phyloP scores from a whole-genome alignment of 1,139 yeast genomes.

The Magnusiomyces paraingens region DNA sequence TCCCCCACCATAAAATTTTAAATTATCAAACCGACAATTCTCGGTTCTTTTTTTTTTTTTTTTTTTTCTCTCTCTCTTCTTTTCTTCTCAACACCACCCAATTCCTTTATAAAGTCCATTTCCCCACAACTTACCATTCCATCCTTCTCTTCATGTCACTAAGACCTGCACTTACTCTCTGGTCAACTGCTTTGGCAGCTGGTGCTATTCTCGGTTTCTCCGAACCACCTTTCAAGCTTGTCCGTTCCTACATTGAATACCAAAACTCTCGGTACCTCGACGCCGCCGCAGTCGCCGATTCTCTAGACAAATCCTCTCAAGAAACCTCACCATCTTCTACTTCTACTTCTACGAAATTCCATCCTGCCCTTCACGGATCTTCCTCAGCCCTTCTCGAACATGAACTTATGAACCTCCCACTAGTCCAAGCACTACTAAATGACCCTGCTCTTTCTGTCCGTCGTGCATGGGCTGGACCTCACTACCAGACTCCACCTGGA shows the following conservation, averaged over 20 bases:
- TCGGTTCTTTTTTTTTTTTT: neutral
- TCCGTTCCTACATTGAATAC: conserved; percentile 2
- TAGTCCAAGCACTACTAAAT: conserved; percentile 7
- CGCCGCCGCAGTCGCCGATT: neutral
- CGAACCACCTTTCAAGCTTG: neutral
- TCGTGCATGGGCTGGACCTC: conserved; percentile 12
- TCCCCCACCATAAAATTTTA: too few relatives aligned
- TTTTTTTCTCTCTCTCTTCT: neutral
- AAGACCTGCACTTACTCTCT: neutral
- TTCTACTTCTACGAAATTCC: neutral
- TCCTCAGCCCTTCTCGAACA: conserved; percentile 7
- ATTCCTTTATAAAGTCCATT: neutral
- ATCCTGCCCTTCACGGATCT: conserved; percentile 1
- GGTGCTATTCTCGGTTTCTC: neutral
- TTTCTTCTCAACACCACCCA: neutral
- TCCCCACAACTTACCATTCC: neutral
- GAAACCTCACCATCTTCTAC: neutral
- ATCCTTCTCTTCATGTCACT: neutral
- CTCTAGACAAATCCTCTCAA: neutral
- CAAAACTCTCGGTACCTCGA: neutral
- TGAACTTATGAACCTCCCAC: conserved; percentile 10
- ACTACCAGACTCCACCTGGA: conserved; percentile 1
- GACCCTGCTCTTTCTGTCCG: conserved; percentile 5
- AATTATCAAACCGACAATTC: too few relatives aligned
- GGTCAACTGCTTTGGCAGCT: neutral